Percentiles rank a stretch among this genome's conserved stretches.
Evolutionary conservation across 257 asterid genomes (phyloP).

Genomic region (Datura wrightii): DNA sequence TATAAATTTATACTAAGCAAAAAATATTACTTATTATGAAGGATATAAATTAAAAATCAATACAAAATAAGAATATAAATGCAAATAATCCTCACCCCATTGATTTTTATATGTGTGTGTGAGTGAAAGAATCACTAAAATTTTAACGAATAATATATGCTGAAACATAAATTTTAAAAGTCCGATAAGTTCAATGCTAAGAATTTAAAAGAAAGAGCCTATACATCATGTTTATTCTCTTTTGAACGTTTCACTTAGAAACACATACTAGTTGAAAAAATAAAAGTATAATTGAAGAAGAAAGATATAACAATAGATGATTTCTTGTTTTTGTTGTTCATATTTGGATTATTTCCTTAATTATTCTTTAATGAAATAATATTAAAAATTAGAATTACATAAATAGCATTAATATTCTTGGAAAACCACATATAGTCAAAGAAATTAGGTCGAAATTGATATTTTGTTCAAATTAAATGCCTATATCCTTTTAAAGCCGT

Average conservation of each 20-base stretch:
- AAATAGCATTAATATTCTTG: not conserved
- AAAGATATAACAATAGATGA: not conserved
- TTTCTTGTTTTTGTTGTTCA: not conserved
- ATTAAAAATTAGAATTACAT: not conserved
- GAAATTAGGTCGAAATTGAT: not conserved
- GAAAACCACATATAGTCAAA: not conserved
- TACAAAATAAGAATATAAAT: not conserved
- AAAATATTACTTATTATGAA: too few species aligned
- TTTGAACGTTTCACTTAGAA: not conserved
- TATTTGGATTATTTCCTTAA: not conserved
- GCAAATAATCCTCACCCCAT: too few species aligned
- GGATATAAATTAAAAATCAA: too few species aligned
- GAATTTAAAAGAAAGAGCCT: too few species aligned
- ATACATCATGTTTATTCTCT: not conserved
- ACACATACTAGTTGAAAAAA: not conserved
- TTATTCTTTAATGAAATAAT: not conserved
- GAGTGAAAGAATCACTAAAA: not conserved
- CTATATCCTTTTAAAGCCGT: not conserved
- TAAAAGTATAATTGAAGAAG: not conserved
- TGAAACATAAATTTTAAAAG: too few species aligned
- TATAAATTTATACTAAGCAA: too few species aligned
- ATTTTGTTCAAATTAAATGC: not conserved
- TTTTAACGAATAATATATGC: not conserved
- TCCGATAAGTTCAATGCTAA: not conserved
- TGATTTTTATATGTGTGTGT: too few species aligned